Evolutionary conservation across 1,284 basidiomycete species (phyloP).

Genomic region (Ustilago loliicola): DNA sequence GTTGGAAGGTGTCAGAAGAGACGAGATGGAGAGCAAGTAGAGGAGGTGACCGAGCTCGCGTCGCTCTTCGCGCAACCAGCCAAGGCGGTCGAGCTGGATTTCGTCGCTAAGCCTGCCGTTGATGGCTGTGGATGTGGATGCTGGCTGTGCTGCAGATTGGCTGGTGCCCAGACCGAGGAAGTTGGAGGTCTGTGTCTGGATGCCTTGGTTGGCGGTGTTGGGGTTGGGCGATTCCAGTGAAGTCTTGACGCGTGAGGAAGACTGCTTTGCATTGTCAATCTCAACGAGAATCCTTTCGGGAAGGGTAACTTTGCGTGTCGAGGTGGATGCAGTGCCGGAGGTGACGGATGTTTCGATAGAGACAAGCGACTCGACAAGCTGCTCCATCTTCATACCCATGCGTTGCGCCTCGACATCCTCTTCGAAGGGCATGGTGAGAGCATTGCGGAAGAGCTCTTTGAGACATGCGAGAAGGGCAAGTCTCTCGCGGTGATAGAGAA

Average conservation of each 20-base stretch:
- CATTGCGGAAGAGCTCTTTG: conserved; percentile 60
- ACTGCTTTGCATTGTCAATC: conserved; percentile 50
- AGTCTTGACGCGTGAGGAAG: conserved; percentile 40
- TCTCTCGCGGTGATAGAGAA: conserved; percentile 66
- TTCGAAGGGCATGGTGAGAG: conserved; percentile 62
- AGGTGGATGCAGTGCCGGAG: conserved; percentile 14
- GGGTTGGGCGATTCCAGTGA: conserved; percentile 48
- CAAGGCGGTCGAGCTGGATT: conserved; percentile 64
- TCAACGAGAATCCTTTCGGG: conserved; percentile 51
- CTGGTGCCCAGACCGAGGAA: conserved; percentile 46
- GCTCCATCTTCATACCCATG: conserved; percentile 61
- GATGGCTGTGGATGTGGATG: conserved; percentile 22
- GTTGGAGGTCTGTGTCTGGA: conserved; percentile 46
- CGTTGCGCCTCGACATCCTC: conserved; percentile 53
- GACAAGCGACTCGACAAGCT: conserved; percentile 60
- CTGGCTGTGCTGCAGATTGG: conserved; percentile 26
- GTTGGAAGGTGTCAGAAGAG: conserved; percentile 53
- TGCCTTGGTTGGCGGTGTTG: conserved; percentile 30
- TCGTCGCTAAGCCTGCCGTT: conserved; percentile 60
- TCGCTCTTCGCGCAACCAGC: conserved; percentile 61
- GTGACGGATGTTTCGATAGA: conserved; percentile 35
- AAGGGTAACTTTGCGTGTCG: conserved; percentile 36
- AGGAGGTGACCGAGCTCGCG: conserved; percentile 64
- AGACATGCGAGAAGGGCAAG: conserved; percentile 64
- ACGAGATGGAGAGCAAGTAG: conserved; percentile 64